Conservation (phyloP, 2,329 filamentous ascomycete species). For the Hymenoscyphus infarciens region DNA sequence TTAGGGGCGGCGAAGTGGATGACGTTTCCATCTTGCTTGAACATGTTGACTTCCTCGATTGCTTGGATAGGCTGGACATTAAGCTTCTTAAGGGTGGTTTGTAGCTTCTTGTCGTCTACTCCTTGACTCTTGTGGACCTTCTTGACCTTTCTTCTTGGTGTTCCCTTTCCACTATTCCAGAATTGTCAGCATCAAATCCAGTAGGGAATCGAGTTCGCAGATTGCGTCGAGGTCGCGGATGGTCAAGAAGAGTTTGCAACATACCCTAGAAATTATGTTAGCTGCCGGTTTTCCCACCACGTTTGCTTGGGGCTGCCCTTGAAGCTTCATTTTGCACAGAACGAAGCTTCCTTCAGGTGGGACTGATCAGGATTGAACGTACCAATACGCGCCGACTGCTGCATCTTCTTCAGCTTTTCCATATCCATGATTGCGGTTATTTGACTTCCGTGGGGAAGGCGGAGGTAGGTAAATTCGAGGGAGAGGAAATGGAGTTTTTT, state of each 20-base stretch:
- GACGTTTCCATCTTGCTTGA: conserved; percentile 99
- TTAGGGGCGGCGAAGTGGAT: conserved; percentile 98
- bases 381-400: conserved; percentile 55
- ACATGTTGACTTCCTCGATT: conserved; percentile 99
- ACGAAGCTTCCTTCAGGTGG: conserved; percentile 3
- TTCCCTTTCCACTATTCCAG: conserved; percentile 78
- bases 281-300: conserved; percentile 9
- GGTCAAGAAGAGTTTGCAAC: conserved; percentile 12
- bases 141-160: conserved; percentile 96
- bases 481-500: conserved; percentile 13
- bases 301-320: neutral
- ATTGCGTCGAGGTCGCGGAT: neutral
- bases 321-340: neutral
- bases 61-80: conserved; percentile 99
- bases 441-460: conserved; percentile 26
- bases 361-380: conserved; percentile 11
- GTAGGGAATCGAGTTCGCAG: neutral
- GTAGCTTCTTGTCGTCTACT: conserved; percentile 99
- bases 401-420: conserved; percentile 64
- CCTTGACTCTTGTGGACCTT: conserved; percentile 89
- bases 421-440: conserved; percentile 55
- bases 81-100: conserved; percentile 96
- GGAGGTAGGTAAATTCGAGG: conserved; percentile 19
- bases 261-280: conserved; percentile 26
- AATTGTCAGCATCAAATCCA: conserved; percentile 27